Evolutionary conservation across 805 yeast genomes (phyloP), one percentile per base, ranked within the genome.

Genomic region (Kuraishia borneana): DNA sequence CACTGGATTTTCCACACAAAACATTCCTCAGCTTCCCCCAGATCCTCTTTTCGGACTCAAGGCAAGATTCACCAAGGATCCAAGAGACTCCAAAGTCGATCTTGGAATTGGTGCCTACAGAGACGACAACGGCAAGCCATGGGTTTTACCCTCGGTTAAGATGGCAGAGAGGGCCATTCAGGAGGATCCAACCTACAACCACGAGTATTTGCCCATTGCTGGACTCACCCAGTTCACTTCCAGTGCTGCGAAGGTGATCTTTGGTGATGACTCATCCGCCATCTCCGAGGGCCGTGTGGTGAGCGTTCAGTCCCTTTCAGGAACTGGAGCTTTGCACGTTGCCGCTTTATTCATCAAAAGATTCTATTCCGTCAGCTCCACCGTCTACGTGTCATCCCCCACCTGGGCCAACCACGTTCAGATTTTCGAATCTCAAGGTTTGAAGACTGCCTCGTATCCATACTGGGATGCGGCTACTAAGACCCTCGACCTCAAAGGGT

Each of bases 391-490:
- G 34, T 82, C 95, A 10, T 62, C 70, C 39, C 98, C 98, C 44
- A 87, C 97, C n/a, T 89, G 98, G 98, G 95, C 92, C 35, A 92
- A 92, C 65, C 98, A 89, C 62, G 67, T 70, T 54, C 87, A 79
- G 54, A 83, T 89, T 44, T 92, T 88, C 55, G 65, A 70, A 44
- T 61, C 70, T 35, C 65, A 73, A 40, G 95, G 94, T 4, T 65
- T 83, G 35, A 61, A 68, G 43, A 77, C 80, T 26, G 74, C 65
- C 25, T 57, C 64, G 13, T 89, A 92, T 54, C 87, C 95, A 18
- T 89, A 92, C 67, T 92, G 95, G 88, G 71, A 89, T 51, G 63
- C 67, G 36, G 65, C 62, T 16, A 71, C 78, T 37, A 83, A 83
- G 58, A 61, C 77, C 3, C 68, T 89, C 45, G 81, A 83, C 53